These are phyloP conservation scores for Coemansia sp. DNA, from an alignment of 192 early-diverging fungal genomes.

Conservation along the genomic window DNA sequence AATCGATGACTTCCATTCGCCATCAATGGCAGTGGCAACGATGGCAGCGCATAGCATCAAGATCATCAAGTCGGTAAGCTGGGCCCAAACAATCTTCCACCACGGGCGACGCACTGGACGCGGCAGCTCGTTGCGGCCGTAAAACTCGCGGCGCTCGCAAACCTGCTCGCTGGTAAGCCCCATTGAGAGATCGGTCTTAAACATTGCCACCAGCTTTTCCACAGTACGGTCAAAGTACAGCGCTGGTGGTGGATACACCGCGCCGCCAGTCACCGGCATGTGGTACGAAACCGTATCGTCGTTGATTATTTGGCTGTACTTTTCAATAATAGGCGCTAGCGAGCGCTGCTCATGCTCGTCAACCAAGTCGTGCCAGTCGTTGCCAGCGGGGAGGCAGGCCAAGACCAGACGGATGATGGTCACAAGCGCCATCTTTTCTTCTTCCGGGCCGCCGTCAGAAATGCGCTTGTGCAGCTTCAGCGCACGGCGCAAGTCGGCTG, in stretches of 20 bases:
- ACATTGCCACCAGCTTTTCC: constrained; percentile 85
- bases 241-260: constrained; percentile 56
- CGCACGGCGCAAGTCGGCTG: constrained; percentile 73
- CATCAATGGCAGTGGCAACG: constrained; percentile 76
- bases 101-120: constrained; percentile 70
- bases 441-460: constrained; percentile 64
- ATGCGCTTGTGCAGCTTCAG: constrained; percentile 66
- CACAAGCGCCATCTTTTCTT: constrained; percentile 74
- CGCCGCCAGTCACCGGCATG: constrained; percentile 52
- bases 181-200: constrained; percentile 57
- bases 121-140: constrained; percentile 84
- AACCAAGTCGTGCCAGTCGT: constrained; percentile 92
- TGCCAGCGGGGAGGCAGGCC: constrained; percentile 70
- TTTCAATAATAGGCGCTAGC: constrained; percentile 69
- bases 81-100: constrained; percentile 77
- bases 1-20: constrained; percentile 77
- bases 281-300: constrained; percentile 51
- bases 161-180: constrained; percentile 66
- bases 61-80: constrained; percentile 95
- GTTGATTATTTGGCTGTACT: constrained; percentile 54
- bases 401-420: constrained; percentile 77
- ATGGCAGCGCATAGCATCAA: constrained; percentile 79
- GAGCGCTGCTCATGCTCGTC: constrained; percentile 72
- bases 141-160: constrained; percentile 65
- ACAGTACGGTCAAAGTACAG: constrained; percentile 94